Evolutionary conservation across 345 rosid species (phyloP).

Genomic region (Corchorus olitorius): DNA sequence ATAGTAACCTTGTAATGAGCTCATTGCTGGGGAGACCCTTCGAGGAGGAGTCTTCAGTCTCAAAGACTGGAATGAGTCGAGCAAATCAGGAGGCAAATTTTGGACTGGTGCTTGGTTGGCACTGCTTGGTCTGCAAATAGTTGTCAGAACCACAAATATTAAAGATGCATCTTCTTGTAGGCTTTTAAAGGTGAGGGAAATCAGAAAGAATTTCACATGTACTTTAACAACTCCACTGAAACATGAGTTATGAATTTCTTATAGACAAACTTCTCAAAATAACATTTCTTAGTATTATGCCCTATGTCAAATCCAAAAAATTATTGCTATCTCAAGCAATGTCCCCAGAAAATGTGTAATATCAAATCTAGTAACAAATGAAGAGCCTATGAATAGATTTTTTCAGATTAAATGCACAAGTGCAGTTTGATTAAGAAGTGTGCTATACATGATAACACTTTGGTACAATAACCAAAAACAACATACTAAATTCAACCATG

Average conservation of each 20-base stretch:
- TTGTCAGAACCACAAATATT: neutral
- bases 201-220: neutral
- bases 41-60: slow-evolving; percentile 44
- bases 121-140: slow-evolving; percentile 52
- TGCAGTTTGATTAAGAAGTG: neutral
- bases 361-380: neutral
- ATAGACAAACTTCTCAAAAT: neutral
- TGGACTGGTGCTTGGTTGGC: slow-evolving; percentile 32
- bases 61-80: slow-evolving; percentile 67
- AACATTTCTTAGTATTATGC: neutral
- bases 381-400: neutral
- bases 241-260: neutral
- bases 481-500: neutral
- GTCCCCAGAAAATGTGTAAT: neutral
- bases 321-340: neutral
- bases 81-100: slow-evolving; percentile 32
- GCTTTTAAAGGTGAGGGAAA: neutral
- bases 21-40: slow-evolving; percentile 77
- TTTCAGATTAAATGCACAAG: neutral
- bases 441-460: neutral
- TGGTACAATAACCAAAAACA: neutral
- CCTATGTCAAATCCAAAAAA: neutral
- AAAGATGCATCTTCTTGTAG: neutral
- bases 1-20: slow-evolving; percentile 74
- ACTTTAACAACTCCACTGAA: neutral